Percentiles rank a stretch among this genome's conserved stretches.
phyloP scores from a whole-genome alignment of 148 eudicot species.

The Spergularia marina region DNA sequence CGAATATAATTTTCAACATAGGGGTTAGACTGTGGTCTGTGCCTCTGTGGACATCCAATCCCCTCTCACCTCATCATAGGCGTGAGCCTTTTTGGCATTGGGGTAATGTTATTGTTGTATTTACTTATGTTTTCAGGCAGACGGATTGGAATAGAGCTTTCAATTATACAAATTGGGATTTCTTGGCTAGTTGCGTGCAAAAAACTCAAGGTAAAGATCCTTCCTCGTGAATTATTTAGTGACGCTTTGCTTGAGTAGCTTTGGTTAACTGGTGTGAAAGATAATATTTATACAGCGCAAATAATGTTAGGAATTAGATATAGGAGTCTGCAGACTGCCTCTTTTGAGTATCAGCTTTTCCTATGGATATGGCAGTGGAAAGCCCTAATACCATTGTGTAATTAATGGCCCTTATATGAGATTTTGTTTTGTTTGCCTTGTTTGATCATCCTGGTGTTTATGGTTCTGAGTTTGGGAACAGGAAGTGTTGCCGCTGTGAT shows the following conservation, averaged over 20 bases:
- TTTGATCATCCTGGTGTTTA: too few relatives aligned
- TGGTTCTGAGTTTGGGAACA: background rate
- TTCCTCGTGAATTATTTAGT: background rate
- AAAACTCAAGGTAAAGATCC: conserved; percentile 22
- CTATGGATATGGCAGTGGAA: too few relatives aligned
- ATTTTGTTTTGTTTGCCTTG: background rate
- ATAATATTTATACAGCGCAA: too few relatives aligned
- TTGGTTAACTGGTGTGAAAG: background rate
- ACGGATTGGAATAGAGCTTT: conserved; percentile 39
- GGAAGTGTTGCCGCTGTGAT: background rate
- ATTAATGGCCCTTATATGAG: too few relatives aligned
- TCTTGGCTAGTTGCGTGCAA: conserved; percentile 27
- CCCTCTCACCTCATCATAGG: too few relatives aligned
- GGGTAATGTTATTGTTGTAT: too few relatives aligned
- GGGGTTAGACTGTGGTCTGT: too few relatives aligned
- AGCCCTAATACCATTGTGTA: too few relatives aligned
- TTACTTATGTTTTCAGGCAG: conserved; percentile 14
- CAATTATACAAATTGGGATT: conserved; percentile 28
- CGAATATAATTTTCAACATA: too few relatives aligned
- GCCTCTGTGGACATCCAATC: too few relatives aligned
- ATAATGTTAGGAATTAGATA: background rate
- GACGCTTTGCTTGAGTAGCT: background rate
- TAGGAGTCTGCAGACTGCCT: background rate
- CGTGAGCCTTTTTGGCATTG: too few relatives aligned
- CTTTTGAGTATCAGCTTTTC: background rate